phyloP scores from a whole-genome alignment of 805 yeast genomes.

The Barnettozyma vustinii region DNA sequence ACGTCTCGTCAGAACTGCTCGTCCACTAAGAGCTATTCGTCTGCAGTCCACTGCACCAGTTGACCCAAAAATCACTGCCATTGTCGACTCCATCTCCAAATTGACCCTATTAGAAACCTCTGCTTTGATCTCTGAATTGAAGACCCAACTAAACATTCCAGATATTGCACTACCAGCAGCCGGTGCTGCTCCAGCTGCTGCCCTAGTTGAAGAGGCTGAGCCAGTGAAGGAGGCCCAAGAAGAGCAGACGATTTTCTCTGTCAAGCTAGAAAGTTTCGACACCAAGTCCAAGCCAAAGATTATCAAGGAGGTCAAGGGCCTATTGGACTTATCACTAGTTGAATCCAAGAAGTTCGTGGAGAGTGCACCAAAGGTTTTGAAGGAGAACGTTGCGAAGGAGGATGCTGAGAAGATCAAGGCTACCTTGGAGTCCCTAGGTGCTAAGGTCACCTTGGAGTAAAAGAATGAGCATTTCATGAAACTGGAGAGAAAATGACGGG shows the following conservation, averaged over 20 bases:
- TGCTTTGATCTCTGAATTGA: constrained; percentile 73
- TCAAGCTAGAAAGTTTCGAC: constrained; percentile 91
- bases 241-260: constrained; percentile 88
- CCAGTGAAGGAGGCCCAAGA: constrained; percentile 73
- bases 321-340: constrained; percentile 87
- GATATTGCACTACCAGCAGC: constrained; percentile 83
- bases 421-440: constrained; percentile 91
- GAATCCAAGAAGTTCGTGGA: constrained; percentile 98
- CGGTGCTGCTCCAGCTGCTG: constrained; percentile 55
- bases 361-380: constrained; percentile 91
- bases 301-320: constrained; percentile 91
- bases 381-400: constrained; percentile 94
- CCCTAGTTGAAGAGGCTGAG: constrained; percentile 68
- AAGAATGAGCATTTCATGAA: neutral
- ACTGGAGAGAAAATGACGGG: neutral
- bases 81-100: constrained; percentile 87
- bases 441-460: constrained; percentile 84
- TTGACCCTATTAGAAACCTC: constrained; percentile 92
- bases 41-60: constrained; percentile 48
- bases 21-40: constrained; percentile 24
- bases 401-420: constrained; percentile 96
- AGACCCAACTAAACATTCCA: constrained; percentile 81
- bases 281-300: constrained; percentile 95
- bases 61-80: constrained; percentile 80
- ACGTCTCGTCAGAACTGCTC: constrained; percentile 16